Evolutionary conservation across 352 stramenopile genomes (phyloP).

Genomic region (Phytophthora foliorum): DNA sequence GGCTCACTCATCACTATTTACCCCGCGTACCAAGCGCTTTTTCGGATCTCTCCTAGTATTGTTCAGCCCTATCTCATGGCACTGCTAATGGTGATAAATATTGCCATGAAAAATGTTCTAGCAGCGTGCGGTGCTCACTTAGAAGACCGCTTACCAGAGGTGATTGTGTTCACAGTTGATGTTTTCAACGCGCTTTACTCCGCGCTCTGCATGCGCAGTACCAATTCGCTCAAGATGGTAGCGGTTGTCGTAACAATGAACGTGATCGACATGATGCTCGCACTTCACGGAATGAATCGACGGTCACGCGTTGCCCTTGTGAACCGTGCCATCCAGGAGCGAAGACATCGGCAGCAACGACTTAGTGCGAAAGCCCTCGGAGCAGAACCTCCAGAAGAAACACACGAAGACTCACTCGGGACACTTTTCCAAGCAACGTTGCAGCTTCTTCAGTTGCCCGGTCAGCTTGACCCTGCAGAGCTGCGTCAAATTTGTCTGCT

Average conservation of each 20-base stretch:
- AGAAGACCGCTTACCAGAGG: constrained; percentile 43
- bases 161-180: constrained; percentile 49
- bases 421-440: constrained; percentile 38
- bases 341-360: constrained; percentile 11
- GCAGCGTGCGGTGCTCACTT: constrained; percentile 37
- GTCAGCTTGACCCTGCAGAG: constrained; percentile 41
- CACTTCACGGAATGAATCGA: constrained; percentile 37
- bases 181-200: constrained; percentile 55
- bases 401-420: constrained; percentile 24
- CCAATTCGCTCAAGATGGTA: constrained; percentile 40
- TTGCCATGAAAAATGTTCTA: constrained; percentile 38
- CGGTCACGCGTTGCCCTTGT: constrained; percentile 20
- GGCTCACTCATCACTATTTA: constrained; percentile 38
- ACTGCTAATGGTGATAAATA: constrained; percentile 46
- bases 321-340: constrained; percentile 22
- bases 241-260: constrained; percentile 32
- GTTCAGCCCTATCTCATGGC: constrained; percentile 31
- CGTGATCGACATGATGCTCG: constrained; percentile 19
- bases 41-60: constrained; percentile 10
- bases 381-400: neutral
- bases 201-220: constrained; percentile 40
- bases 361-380: constrained; percentile 10
- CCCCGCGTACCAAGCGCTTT: constrained; percentile 37
- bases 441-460: constrained; percentile 34
- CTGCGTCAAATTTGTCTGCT: constrained; percentile 45